phyloP scores from a whole-genome alignment of 2,329 filamentous ascomycete genomes.

The Talaromyces sp. region DNA sequence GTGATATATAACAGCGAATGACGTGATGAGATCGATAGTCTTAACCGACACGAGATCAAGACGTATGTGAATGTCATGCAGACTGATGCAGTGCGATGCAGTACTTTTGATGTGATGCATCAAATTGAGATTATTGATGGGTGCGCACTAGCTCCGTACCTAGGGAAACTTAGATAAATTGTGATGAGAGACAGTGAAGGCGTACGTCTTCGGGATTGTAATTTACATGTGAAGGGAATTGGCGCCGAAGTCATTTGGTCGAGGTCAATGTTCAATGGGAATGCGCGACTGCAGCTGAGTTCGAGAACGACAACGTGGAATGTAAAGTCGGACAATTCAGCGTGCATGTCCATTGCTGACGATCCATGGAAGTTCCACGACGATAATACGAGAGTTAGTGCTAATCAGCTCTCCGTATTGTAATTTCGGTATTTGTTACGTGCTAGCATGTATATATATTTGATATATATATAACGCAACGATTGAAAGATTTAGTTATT shows the following conservation, averaged over 20 bases:
- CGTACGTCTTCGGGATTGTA: neutral
- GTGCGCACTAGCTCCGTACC: neutral
- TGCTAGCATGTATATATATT: neutral
- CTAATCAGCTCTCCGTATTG: neutral
- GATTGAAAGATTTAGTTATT: neutral
- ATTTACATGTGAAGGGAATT: neutral
- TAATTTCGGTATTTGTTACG: neutral
- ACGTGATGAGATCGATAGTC: neutral
- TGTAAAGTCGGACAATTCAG: neutral
- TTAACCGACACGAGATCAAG: neutral
- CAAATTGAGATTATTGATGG: neutral
- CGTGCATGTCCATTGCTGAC: neutral
- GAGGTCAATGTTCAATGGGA: neutral
- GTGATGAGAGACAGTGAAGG: neutral
- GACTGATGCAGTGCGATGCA: neutral
- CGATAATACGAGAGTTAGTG: neutral
- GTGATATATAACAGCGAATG: neutral
- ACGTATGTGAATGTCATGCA: neutral
- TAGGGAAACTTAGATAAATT: neutral
- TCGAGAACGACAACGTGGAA: neutral
- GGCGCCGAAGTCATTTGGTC: neutral
- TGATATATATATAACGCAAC: neutral
- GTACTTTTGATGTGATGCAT: neutral
- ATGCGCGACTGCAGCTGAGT: neutral
- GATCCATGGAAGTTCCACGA: neutral